A percentile compares a stretch with the other conserved stretches of the same genome.
These are phyloP conservation scores for Solanum piurae DNA, from an alignment of 257 asterid species.

Conservation along the genomic window DNA sequence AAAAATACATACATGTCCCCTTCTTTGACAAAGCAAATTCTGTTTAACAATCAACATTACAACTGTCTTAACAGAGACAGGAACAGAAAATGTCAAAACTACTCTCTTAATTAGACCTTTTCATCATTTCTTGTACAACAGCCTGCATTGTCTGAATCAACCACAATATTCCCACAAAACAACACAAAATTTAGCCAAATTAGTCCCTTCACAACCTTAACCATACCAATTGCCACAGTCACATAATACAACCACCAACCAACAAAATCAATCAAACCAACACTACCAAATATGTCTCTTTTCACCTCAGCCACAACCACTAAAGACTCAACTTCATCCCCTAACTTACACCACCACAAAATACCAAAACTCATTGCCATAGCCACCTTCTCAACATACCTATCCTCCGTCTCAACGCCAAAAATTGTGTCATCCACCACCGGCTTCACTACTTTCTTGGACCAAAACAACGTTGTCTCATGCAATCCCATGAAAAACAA, in stretches of 20 bases:
- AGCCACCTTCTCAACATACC: conserved; percentile 46
- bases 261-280: conserved; percentile 42
- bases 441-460: conserved; percentile 54
- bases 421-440: conserved; percentile 63
- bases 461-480: conserved; percentile 50
- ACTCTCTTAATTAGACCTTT: background rate
- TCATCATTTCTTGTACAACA: conserved; percentile 1
- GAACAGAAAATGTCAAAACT: background rate
- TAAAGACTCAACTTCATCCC: conserved; percentile 72
- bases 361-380: conserved; percentile 40
- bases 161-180: background rate
- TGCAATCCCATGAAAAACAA: conserved; percentile 65
- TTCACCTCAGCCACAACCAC: conserved; percentile 47
- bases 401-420: conserved; percentile 26
- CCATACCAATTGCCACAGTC: conserved; percentile 41
- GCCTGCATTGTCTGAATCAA: background rate
- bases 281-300: conserved; percentile 29
- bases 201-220: conserved; percentile 28
- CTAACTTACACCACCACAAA: conserved; percentile 77
- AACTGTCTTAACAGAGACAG: background rate
- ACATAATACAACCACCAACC: conserved; percentile 71
- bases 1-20: background rate
- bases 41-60: background rate
- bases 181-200: background rate
- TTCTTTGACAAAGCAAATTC: background rate